Conservation (phyloP, 1,139 yeast genomes). For the Magnusiomyces sp. region DNA sequence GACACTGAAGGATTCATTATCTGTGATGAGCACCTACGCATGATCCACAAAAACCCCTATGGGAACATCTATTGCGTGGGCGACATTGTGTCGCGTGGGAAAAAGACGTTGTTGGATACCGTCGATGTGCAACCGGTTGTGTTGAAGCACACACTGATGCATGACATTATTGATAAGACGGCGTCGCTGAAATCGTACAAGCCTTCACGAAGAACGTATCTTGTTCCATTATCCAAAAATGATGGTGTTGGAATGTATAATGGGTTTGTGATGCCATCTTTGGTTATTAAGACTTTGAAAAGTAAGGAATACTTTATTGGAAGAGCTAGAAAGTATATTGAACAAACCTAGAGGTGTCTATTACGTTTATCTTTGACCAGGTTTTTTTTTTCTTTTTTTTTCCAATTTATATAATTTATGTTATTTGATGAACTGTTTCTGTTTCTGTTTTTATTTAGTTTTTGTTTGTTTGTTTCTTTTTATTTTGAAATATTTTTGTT, state of each 20-base stretch:
- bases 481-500: too few species aligned
- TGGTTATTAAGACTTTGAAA: constrained; percentile 12
- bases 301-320: constrained; percentile 10
- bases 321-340: constrained; percentile 7
- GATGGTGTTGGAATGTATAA: constrained; percentile 14
- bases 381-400: too few species aligned
- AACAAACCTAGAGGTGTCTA: too few species aligned
- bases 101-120: constrained; percentile 9
- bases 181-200: constrained; percentile 9
- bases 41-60: constrained; percentile 9
- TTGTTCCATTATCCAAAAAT: constrained; percentile 12
- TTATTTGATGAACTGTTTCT: too few species aligned
- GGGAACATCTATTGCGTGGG: constrained; percentile 12
- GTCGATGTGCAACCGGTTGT: constrained; percentile 8
- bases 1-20: constrained; percentile 11
- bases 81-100: constrained; percentile 12
- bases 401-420: too few species aligned
- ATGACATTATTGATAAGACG: constrained; percentile 8
- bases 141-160: constrained; percentile 8
- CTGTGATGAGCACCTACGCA: constrained; percentile 11
- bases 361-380: too few species aligned
- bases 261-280: constrained; percentile 11
- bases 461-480: too few species aligned
- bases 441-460: too few species aligned
- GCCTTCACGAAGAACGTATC: constrained; percentile 4